Evolutionary conservation across 2,329 filamentous ascomycete genomes (phyloP), one percentile per base, ranked within the genome.

Genomic region (Cladosporium sp.): DNA sequence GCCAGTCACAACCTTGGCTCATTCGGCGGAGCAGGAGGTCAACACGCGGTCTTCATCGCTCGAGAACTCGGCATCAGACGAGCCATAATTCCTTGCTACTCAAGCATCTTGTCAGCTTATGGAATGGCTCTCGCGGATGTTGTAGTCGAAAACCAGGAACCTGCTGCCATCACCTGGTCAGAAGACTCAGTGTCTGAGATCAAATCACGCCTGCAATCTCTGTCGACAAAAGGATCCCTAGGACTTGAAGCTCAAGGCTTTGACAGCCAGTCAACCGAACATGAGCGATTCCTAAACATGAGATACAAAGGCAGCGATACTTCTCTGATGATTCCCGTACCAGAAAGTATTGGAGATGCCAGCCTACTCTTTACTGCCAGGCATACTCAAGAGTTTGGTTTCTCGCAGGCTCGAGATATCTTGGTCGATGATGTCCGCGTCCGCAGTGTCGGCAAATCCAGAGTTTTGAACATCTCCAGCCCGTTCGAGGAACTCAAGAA

Each of bases 81-180:
- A 74, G 93, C 95, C 38, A 83, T 96, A 14, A 84, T 96, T 5
- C 92, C 95, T 76, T 83, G 90, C 63, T 94, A 95, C 76, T 95
- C 92, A 0, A 94, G 91, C 0, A 90, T 96, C 0, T 82, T 96
- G 0, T 95, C 92, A 0, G 92, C 92, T 0, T 95, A 96, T 71
- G 92, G 92, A 10, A 95, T 96, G 90, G 91, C 92, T 0, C 80
- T 96, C 7, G 92, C 92, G 10, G 92, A 96, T 72, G 92, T 96
- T 0, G 92, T 96, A 0, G 91, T 96, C 68, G 93, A 96, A 78
- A 85, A 89, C 21, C 92, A 96, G 74, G 90, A 92, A 74, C 90
- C 90, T 10, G 75, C 75, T 0, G 74, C 77, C 4, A 73, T 78
- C 0, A 74, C 71, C 2, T 71, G 67, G 55, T 70, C 69, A 2